These are phyloP conservation scores for Porcisia deanei DNA, from an alignment of 208 protist genomes.

Conservation along the genomic window DNA sequence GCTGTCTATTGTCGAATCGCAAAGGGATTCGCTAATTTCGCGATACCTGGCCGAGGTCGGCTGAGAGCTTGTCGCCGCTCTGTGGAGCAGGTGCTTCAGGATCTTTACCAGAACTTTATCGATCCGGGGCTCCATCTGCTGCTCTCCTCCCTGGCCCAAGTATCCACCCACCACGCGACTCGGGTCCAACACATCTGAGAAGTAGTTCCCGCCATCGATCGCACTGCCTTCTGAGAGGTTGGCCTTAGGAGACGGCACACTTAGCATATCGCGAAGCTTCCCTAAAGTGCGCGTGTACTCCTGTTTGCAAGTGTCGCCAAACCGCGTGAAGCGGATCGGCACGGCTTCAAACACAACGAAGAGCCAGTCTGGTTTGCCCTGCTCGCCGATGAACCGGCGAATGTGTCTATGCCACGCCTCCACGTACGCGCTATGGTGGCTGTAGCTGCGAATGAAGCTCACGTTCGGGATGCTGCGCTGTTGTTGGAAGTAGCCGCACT, in stretches of 20 bases:
- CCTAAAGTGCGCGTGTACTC: constrained; percentile 41
- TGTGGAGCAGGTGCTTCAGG: constrained; percentile 8
- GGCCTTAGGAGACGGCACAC: neutral
- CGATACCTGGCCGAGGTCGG: neutral
- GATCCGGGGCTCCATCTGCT: constrained; percentile 33
- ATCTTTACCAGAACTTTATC: constrained; percentile 23
- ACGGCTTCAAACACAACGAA: constrained; percentile 40
- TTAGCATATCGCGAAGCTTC: constrained; percentile 27
- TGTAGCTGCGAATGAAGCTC: constrained; percentile 50
- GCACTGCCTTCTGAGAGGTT: neutral
- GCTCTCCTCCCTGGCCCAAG: constrained; percentile 19
- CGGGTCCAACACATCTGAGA: neutral
- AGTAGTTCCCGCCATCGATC: neutral
- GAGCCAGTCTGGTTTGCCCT: constrained; percentile 39
- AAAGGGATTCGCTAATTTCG: neutral
- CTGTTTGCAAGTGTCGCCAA: constrained; percentile 29
- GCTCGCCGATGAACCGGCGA: constrained; percentile 22
- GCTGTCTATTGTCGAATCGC: neutral
- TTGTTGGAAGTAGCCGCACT: constrained; percentile 26
- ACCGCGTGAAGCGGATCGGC: constrained; percentile 19
- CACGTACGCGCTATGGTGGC: constrained; percentile 35
- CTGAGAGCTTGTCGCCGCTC: neutral
- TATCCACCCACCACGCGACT: constrained; percentile 22
- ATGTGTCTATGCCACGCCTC: constrained; percentile 29
- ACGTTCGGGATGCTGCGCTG: constrained; percentile 42